phyloP scores from a whole-genome alignment of 2,329 filamentous ascomycete species.

The Scleromitrula shiraiana region DNA sequence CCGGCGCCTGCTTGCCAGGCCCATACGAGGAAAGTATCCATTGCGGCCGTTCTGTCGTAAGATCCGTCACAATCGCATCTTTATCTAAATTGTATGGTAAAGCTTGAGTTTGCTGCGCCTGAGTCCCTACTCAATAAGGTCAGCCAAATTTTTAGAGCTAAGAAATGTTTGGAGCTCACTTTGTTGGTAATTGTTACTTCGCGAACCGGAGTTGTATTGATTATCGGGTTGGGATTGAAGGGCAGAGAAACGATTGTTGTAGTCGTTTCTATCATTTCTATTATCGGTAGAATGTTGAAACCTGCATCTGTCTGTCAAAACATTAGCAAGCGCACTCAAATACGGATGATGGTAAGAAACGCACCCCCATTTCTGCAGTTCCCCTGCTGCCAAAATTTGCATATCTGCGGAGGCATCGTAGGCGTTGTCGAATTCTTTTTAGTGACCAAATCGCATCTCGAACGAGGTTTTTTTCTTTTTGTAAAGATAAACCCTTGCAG shows the following conservation, averaged over 20 bases:
- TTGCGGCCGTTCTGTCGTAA: slow-evolving; percentile 62
- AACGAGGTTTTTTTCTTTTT: not conserved
- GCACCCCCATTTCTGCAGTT: slow-evolving; percentile 45
- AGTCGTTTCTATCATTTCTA: slow-evolving; percentile 20
- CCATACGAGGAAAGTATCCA: slow-evolving; percentile 87
- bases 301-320: slow-evolving; percentile 45
- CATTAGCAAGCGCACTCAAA: slow-evolving; percentile 6
- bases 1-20: slow-evolving; percentile 66
- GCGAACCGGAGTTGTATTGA: slow-evolving; percentile 14
- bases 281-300: slow-evolving; percentile 43
- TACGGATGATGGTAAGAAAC: not conserved
- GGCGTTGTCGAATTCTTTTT: not conserved
- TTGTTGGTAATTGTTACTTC: slow-evolving; percentile 16
- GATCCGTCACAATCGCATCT: slow-evolving; percentile 55
- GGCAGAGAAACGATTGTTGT: slow-evolving; percentile 30
- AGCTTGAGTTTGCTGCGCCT: slow-evolving; percentile 2
- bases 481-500: not conserved
- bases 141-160: not conserved
- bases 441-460: not conserved
- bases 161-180: slow-evolving; percentile 5
- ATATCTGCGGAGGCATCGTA: slow-evolving; percentile 28
- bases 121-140: slow-evolving; percentile 1
- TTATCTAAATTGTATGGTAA: slow-evolving; percentile 24
- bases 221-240: slow-evolving; percentile 14
- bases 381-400: slow-evolving; percentile 57